Base-by-base conservation (phyloP, 192 early-diverging fungal species). In the Coemansia sp. region DNA sequence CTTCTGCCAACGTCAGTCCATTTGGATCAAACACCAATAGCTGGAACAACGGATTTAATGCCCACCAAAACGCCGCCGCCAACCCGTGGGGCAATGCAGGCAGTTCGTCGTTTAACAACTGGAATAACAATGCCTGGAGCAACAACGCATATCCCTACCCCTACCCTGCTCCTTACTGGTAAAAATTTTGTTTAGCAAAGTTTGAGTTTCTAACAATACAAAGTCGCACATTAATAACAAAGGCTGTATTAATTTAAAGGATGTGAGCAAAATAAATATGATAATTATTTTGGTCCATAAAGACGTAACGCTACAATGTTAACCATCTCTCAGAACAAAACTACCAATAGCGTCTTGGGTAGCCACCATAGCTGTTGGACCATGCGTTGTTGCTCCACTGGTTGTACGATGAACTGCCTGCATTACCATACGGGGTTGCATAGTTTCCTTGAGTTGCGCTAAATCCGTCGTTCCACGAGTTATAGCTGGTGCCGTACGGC, bases 71-170 rank as follows among this genome's bases (percentile, higher is more conserved):
- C 28, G 71, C 71, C 5, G 76, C 64, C 2, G 63, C 76, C 1
- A 70, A 72, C 25, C 71, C 76, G 2, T 79, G 70, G 70, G 76
- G 77, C 36, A 79, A 74, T 17, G 59, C 77, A 8, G 77, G 77
- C 37, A 59, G 77, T 54, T 73, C 77, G 6, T 71, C 77, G 11
- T 79, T 79, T 40, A 79, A 79, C 71, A 73, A 79, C 71, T 79
- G 77, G 77, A 79, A 79, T 61, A 79, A 74, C 71, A 79, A 79
- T 56, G 77, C 77, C 34, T 79, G 77, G 77, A 72, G 58, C 71
- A 79, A 79, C 61, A 68, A 67, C 26, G 64, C 66, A 22, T 70
- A 74, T 37, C 69, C 69, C 31, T 74, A 74, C 44, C 69, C 75
- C 22, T 73, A 73, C 47, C 76, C 76, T 0, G 62, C 46, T 9